These are phyloP conservation scores for Quercus phellos DNA, from an alignment of 331 rosid genomes.

Conservation along the genomic window DNA sequence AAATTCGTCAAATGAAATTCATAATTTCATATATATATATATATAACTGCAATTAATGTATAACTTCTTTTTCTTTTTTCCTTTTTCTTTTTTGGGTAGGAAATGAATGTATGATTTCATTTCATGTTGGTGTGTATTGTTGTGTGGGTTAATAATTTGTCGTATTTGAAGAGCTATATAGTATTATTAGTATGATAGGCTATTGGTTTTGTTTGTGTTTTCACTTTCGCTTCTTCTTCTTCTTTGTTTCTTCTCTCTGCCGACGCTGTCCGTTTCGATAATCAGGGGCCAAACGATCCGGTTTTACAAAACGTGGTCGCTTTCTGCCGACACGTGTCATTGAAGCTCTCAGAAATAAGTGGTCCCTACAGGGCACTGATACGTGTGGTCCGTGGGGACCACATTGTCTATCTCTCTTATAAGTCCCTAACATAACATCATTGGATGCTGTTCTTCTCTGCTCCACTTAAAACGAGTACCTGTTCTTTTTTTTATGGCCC, in stretches of 20 bases:
- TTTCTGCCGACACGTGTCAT: slow-evolving; percentile 39
- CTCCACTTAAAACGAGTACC: slow-evolving; percentile 2
- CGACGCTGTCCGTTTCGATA: slow-evolving; percentile 48
- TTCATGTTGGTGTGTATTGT: neutral
- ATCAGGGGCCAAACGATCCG: slow-evolving; percentile 3
- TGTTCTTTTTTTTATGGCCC: neutral
- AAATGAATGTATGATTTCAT: too few species aligned
- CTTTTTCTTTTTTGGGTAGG: too few species aligned
- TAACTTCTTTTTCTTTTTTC: neutral
- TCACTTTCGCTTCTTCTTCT: too few species aligned
- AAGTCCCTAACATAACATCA: slow-evolving; percentile 15
- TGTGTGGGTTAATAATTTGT: slow-evolving; percentile 3
- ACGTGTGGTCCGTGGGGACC: slow-evolving; percentile 50
- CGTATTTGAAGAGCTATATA: neutral
- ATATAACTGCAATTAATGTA: neutral
- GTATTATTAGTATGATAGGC: neutral
- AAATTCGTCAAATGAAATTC: neutral
- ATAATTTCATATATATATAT: neutral
- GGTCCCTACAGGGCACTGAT: slow-evolving; percentile 28
- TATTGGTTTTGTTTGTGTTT: too few species aligned
- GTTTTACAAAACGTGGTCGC: slow-evolving; percentile 16
- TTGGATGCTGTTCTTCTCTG: slow-evolving; percentile 25
- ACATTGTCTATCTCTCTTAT: neutral
- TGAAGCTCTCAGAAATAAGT: neutral
- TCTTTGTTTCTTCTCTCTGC: slow-evolving; percentile 18